Base-by-base conservation (phyloP, 768 basidiomycete genomes). In the Lepiota venenata region DNA sequence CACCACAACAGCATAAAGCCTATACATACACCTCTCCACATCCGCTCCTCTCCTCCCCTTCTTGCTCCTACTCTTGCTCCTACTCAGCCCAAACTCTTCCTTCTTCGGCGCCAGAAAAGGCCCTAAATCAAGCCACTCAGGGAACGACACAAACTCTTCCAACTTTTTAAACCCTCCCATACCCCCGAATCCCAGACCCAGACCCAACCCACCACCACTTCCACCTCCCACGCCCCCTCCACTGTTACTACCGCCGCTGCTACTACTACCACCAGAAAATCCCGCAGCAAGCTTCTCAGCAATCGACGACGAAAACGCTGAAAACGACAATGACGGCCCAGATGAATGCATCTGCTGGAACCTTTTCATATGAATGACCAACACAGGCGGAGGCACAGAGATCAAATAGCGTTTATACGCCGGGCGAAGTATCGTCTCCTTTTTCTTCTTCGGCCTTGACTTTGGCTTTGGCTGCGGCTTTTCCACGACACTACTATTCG, bases 331-430 rank as follows among this genome's bases (percentile, higher is more conserved):
- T 53, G 82, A 69, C 4, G 81, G 76, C 48, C 77, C 16, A 36
- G 16, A 76, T 70, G 86, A 88, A 38, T 76, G 74, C 7, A 86
- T 77, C 64, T 96, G 93, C 69, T 96, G 92, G 71, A 98, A 98
- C 43, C 95, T 82, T 72, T 98, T 98, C 47, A 97, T 79, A 61
- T 98, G 95, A 56, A 98, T 81, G 47, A 95, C 90, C 53, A 98
- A 82, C 29, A 97, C 80, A 0, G 93, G 91, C 0, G 95, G 95
- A 1, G 89, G 85, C 0, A 77, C 78, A 14, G 86, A 82, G 66
- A 98, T 90, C 56, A 98, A 84, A 69, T 97, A 98, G 11, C 95
- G 89, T 70, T 98, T 98, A 73, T 92, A 93, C 3, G 93, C 92
- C 1, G 90, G 79, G 1, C 91, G 83, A 71, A 89, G 78, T 44